These are phyloP conservation scores for Trichoderma reesei DNA, from an alignment of 495 filamentous ascomycete species.

Conservation along the genomic window DNA sequence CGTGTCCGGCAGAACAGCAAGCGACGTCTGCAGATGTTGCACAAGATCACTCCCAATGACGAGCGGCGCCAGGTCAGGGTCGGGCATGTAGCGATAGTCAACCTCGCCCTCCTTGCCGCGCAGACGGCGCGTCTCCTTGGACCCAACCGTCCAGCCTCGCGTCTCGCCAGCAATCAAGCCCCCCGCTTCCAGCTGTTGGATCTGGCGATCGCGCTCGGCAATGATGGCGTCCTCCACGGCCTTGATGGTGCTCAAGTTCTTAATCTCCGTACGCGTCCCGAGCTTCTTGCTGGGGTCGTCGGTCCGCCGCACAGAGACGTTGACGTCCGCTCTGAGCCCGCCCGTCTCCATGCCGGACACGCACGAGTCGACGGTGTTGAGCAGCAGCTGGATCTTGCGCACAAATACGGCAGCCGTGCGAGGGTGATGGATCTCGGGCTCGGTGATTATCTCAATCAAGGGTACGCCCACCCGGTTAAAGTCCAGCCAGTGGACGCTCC, in stretches of 20 bases:
- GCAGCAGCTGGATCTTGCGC: conserved; percentile 73
- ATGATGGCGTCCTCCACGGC: conserved; percentile 89
- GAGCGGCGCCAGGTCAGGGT: conserved; percentile 80
- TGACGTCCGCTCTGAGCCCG: conserved; percentile 86
- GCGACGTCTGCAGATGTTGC: conserved; percentile 41
- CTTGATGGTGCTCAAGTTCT: conserved; percentile 91
- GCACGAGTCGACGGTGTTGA: conserved; percentile 73
- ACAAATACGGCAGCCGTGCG: conserved; percentile 79
- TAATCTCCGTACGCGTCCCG: conserved; percentile 92
- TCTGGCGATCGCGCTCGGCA: conserved; percentile 84
- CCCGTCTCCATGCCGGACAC: conserved; percentile 88
- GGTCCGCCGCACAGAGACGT: conserved; percentile 68
- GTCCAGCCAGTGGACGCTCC: conserved; percentile 68
- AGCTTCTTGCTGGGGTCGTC: conserved; percentile 40
- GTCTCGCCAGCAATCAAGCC: conserved; percentile 80
- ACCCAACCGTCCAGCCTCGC: conserved; percentile 78
- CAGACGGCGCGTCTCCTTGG: conserved; percentile 65
- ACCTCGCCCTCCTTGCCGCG: conserved; percentile 95
- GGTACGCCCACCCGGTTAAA: conserved; percentile 90
- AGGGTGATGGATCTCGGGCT: conserved; percentile 74
- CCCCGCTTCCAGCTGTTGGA: conserved; percentile 65
- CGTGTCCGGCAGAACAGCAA: conserved; percentile 64
- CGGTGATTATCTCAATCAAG: conserved; percentile 89
- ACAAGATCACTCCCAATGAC: conserved; percentile 64
- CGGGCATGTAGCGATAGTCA: conserved; percentile 97